Base-by-base conservation (phyloP, 106 monocot genomes). In the Dioscorea alata region DNA sequence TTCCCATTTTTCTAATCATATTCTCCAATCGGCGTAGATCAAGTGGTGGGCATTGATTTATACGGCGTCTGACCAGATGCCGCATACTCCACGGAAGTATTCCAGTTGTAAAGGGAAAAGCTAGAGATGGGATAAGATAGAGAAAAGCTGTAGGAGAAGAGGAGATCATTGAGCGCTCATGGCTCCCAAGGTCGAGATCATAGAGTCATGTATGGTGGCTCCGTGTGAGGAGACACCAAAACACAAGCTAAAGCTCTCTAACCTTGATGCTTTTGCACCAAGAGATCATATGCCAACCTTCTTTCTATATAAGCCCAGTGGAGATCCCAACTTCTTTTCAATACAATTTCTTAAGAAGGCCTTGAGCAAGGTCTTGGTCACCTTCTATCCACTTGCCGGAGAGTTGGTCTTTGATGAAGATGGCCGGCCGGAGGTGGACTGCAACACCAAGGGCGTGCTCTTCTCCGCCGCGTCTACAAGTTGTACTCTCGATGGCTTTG, bases 321-420 rank as follows among this genome's bases (percentile, higher is more conserved):
- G n/a, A n/a, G n/a, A n/a, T n/a, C n/a, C n/a, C n/a, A n/a, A n/a
- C n/a, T n/a, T n/a, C n/a, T n/a, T 81, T 53, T 61, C 71, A 2
- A 34, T 19, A 6, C 33, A 65, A 14, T n/a, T 4, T 0, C 32
- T 88, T 14, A 84, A 68, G 71, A 49, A 16, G 0, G 62, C 80
- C 4, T 59, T 88, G 0, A 50, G 69, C 23, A 68, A 73, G 57
- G 70, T 70, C 8, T 64, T 88, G 25, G 81, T 81, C 25, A 65
- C 59, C 4, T 88, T 84, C 75, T 88, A 88, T 58, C 79, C 79
- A 12, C 35, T 78, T 24, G 88, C 79, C 8, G 88, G 88, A 17
- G 63, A 75, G 25, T 73, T 88, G 4, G 81, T 6, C 5, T 1
- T 71, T 10, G 71, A 53, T 71, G 4, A 9, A 4, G 51, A 74